Percentiles rank a stretch among this genome's conserved stretches.
Conservation (phyloP, 1,284 basidiomycete species). For the Ceraceosorus guamensis region DNA sequence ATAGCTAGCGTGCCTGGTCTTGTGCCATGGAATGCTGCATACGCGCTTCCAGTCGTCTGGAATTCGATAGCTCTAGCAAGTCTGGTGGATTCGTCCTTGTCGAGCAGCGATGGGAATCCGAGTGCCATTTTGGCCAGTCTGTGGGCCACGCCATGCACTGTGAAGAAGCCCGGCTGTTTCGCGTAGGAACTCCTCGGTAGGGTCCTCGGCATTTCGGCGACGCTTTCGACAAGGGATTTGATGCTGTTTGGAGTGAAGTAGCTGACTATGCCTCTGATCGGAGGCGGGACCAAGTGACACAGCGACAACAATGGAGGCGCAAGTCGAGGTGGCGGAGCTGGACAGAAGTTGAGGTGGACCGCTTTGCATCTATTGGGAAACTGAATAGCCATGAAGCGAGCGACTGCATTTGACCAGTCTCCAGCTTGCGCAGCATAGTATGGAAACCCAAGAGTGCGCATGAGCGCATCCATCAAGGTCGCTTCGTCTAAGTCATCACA, state of each 20-base stretch:
- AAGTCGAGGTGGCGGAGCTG: constrained; percentile 19
- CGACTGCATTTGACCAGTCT: constrained; percentile 17
- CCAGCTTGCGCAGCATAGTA: constrained; percentile 35
- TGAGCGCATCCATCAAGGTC: constrained; percentile 25
- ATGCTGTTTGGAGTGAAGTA: not conserved
- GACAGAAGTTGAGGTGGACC: constrained; percentile 40
- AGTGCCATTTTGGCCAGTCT: no score
- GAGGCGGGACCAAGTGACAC: constrained; percentile 12
- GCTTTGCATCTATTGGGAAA: not conserved
- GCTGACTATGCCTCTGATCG: not conserved
- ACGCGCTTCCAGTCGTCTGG: constrained; percentile 23
- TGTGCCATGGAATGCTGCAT: constrained; percentile 43
- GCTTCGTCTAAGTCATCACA: not conserved
- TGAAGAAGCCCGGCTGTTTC: not conserved
- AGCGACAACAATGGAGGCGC: constrained; percentile 14
- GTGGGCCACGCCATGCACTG: constrained; percentile 14
- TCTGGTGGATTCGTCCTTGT: no score
- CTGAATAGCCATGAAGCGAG: not conserved
- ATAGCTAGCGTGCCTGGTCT: constrained; percentile 50
- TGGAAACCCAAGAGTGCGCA: constrained; percentile 25
- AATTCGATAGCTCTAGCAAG: constrained; percentile 22
- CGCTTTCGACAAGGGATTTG: not conserved
- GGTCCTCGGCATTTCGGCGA: not conserved
- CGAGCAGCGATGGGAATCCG: no score
- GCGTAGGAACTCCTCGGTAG: constrained; percentile 11